Percentiles rank a stretch among this genome's conserved stretches.
phyloP scores from a whole-genome alignment of 2,329 filamentous ascomycete species.

The Colletotrichum theobromicola region DNA sequence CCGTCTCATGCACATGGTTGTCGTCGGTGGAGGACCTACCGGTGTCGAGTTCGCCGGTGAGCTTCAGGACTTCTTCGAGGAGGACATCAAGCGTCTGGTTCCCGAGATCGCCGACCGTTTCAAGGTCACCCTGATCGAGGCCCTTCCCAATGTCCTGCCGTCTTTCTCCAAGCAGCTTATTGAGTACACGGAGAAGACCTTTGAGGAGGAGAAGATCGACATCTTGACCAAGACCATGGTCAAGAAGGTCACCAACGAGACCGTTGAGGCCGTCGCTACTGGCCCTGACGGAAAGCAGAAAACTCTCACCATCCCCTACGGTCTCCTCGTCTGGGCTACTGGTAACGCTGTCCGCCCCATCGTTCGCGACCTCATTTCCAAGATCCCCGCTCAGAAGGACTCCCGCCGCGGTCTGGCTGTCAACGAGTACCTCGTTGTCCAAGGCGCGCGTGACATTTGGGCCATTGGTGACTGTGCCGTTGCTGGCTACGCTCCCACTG shows the following conservation, averaged over 20 bases:
- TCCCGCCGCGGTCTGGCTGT: slow-evolving; percentile 94
- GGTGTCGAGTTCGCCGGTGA: slow-evolving; percentile 99
- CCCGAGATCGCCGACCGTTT: slow-evolving; percentile 95
- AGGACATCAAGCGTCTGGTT: slow-evolving; percentile 97
- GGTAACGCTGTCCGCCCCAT: slow-evolving; percentile 92
- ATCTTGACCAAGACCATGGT: slow-evolving; percentile 99
- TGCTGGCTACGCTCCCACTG: slow-evolving; percentile 96
- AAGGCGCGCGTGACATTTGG: slow-evolving; percentile 97
- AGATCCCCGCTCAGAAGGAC: slow-evolving; percentile 93
- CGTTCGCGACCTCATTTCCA: slow-evolving; percentile 87
- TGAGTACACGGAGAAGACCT: slow-evolving; percentile 98
- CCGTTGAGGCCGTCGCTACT: slow-evolving; percentile 87
- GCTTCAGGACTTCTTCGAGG: slow-evolving; percentile 98
- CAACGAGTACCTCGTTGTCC: slow-evolving; percentile 98
- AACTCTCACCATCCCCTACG: slow-evolving; percentile 84
- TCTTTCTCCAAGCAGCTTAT: slow-evolving; percentile 99
- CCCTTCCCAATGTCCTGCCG: slow-evolving; percentile 92
- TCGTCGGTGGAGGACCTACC: slow-evolving; percentile 90
- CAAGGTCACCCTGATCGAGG: slow-evolving; percentile 96
- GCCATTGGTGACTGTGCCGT: slow-evolving; percentile 97
- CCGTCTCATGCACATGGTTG: slow-evolving; percentile 97
- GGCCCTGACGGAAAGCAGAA: slow-evolving; percentile 86
- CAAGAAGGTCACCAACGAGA: slow-evolving; percentile 92
- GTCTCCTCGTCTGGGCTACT: slow-evolving; percentile 96
- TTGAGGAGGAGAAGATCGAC: slow-evolving; percentile 97